Conservation (phyloP, 192 early-diverging fungal genomes). For the Thamnidium elegans region DNA sequence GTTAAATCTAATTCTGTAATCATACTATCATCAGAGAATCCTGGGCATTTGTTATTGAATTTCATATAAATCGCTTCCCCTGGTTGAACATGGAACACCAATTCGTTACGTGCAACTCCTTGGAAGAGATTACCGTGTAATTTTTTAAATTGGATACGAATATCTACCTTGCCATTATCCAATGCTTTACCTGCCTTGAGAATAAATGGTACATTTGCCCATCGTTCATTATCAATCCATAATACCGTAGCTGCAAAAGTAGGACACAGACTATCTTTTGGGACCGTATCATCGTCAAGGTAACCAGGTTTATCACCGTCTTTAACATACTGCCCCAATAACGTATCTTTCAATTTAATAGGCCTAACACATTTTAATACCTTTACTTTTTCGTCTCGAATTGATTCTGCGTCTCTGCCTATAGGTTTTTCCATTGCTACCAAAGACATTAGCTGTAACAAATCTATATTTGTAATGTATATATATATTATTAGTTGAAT, state of each 20-base stretch:
- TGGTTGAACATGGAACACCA: slow-evolving; percentile 93
- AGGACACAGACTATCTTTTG: slow-evolving; percentile 77
- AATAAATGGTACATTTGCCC: slow-evolving; percentile 88
- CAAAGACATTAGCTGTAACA: slow-evolving; percentile 88
- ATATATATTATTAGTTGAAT: neutral
- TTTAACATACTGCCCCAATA: slow-evolving; percentile 88
- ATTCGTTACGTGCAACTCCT: slow-evolving; percentile 82
- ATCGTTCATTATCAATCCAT: slow-evolving; percentile 91
- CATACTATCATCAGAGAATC: slow-evolving; percentile 78
- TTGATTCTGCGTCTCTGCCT: slow-evolving; percentile 80
- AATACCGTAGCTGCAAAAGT: slow-evolving; percentile 89
- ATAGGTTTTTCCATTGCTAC: slow-evolving; percentile 92
- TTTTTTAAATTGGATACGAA: slow-evolving; percentile 94
- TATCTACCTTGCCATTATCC: slow-evolving; percentile 85
- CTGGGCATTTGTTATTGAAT: slow-evolving; percentile 92
- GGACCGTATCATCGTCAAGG: slow-evolving; percentile 85
- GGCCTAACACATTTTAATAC: slow-evolving; percentile 82
- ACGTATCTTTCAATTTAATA: slow-evolving; percentile 73
- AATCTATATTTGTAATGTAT: slow-evolving; percentile 39
- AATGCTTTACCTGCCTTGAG: slow-evolving; percentile 88
- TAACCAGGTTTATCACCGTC: slow-evolving; percentile 86
- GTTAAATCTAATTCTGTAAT: slow-evolving; percentile 96
- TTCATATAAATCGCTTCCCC: slow-evolving; percentile 96
- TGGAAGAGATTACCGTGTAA: slow-evolving; percentile 70
- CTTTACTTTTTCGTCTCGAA: slow-evolving; percentile 90